Evolutionary conservation across 1,284 basidiomycete species (phyloP), one percentile per base, ranked within the genome.

Genomic region (Rhodotorula sp.): DNA sequence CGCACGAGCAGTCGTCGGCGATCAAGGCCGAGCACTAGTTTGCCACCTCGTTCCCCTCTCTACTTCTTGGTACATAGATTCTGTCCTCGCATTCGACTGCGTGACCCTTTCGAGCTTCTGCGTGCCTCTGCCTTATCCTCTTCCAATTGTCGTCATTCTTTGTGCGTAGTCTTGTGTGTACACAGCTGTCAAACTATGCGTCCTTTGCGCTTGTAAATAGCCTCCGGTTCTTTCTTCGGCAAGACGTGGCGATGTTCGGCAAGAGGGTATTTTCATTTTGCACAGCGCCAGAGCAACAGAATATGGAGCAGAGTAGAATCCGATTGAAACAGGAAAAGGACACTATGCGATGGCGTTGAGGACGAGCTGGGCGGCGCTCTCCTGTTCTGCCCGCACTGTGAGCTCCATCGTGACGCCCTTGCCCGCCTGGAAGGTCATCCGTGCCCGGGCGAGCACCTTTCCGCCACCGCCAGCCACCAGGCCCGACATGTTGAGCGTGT

Each of bases 361-460:
- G 51, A 99, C 90, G 68, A 99, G 86, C 77, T 88, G 85, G 78
- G 91, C 93, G 33, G 89, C 91, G 73, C 87, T 87, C 79, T 92
- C 88, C 81, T 89, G 89, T 80, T 99, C 94, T 63, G 93, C 93
- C 61, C 95, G 87, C n/a, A 96, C 94, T 26, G 86, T 86, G 63
- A 99, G 83, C 83, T 99, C 95, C 75, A 99, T 84, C 54, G 93
- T 96, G n/a, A 99, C 96, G 22, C 96, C 96, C 74, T 90, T 85
- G 14, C 89, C 92, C 68, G 88, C 84, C 61, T 91, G 88, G 82
- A 88, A 97, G 29, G 95, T 97, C 96, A 99, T 99, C 73, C 95
- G 86, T 83, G 90, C 92, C 71, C 94, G 87, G 46, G 89, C 93
- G 69, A 99, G 85, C 45, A 97, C 91, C 83, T 95, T 96, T 17